Conservation (phyloP, 139 green algal genomes). For the Chlorella sp. region DNA sequence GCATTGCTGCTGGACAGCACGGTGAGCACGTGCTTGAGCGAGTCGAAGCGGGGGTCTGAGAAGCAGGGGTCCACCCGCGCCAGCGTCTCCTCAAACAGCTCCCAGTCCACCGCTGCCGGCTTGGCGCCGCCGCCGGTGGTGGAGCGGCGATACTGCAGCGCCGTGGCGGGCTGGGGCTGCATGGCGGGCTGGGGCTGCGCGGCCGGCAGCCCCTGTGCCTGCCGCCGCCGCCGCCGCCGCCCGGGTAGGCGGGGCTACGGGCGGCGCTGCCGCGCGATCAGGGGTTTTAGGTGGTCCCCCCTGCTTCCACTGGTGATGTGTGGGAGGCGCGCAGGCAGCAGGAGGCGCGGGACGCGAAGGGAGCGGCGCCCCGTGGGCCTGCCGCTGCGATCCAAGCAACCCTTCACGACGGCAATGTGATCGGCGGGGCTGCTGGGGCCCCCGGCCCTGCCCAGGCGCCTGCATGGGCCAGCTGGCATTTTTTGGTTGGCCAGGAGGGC, state of each 20-base stretch:
- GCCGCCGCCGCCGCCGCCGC: not conserved
- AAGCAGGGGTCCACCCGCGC: conserved; percentile 48
- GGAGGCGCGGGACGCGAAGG: too few relatives aligned
- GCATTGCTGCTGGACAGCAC: conserved; percentile 72
- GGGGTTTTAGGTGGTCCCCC: too few relatives aligned
- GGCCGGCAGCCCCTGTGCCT: not conserved
- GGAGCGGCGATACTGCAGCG: not conserved
- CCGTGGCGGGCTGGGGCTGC: not conserved
- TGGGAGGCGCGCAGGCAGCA: too few relatives aligned
- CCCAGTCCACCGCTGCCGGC: conserved; percentile 62
- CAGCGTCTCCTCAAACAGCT: conserved; percentile 69
- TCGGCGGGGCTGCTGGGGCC: too few relatives aligned
- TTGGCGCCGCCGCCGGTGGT: not conserved
- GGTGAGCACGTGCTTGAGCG: conserved; percentile 80
- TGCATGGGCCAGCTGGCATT: too few relatives aligned
- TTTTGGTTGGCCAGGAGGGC: too few relatives aligned
- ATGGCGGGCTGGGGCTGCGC: not conserved
- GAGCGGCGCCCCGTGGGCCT: too few relatives aligned
- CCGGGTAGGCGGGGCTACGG: not conserved
- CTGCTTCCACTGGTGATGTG: too few relatives aligned
- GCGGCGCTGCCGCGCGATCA: too few relatives aligned
- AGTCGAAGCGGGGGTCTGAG: conserved; percentile 75
- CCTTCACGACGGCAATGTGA: too few relatives aligned
- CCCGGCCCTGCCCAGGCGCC: too few relatives aligned
- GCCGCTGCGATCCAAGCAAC: too few relatives aligned